Conservation (phyloP, 2,329 filamentous ascomycete genomes). For the Arthrinium puccinioides region DNA sequence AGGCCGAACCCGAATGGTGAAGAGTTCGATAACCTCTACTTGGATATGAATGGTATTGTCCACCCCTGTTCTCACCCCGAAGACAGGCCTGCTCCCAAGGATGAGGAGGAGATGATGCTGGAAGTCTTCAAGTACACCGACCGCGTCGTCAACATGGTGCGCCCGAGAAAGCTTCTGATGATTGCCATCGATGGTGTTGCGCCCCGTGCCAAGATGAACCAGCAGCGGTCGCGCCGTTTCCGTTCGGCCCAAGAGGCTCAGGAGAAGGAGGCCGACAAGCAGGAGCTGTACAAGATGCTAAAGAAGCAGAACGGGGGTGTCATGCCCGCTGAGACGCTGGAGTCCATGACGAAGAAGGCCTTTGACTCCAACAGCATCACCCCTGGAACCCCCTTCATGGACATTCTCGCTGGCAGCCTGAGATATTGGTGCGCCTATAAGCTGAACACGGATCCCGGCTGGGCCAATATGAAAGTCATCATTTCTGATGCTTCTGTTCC, state of each 20-base stretch:
- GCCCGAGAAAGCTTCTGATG: constrained; percentile 91
- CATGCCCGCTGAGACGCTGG: constrained; percentile 52
- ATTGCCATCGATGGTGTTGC: constrained; percentile 98
- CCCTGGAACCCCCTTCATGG: constrained; percentile 97
- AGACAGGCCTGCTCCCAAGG: constrained; percentile 80
- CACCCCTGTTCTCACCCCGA: constrained; percentile 98
- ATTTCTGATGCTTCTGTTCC: constrained; percentile 98
- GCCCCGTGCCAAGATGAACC: constrained; percentile 98
- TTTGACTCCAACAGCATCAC: constrained; percentile 89
- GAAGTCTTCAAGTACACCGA: constrained; percentile 99
- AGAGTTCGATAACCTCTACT: constrained; percentile 94
- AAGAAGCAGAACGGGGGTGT: constrained; percentile 67
- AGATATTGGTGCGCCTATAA: constrained; percentile 98
- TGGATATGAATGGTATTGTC: constrained; percentile 99
- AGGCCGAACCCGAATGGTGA: constrained; percentile 91
- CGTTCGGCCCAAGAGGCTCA: constrained; percentile 88
- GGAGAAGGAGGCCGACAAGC: constrained; percentile 88
- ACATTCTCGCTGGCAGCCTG: constrained; percentile 80
- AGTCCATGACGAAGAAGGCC: constrained; percentile 70
- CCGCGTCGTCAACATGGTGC: constrained; percentile 96
- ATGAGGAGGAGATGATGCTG: constrained; percentile 99
- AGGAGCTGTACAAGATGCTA: constrained; percentile 78
- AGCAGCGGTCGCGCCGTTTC: constrained; percentile 93
- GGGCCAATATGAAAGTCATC: constrained; percentile 94
- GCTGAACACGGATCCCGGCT: constrained; percentile 90